Percentiles rank a stretch among this genome's conserved stretches.
These are phyloP conservation scores for Parafenestella ontariensis DNA, from an alignment of 2,329 filamentous ascomycete genomes.

Conservation along the genomic window DNA sequence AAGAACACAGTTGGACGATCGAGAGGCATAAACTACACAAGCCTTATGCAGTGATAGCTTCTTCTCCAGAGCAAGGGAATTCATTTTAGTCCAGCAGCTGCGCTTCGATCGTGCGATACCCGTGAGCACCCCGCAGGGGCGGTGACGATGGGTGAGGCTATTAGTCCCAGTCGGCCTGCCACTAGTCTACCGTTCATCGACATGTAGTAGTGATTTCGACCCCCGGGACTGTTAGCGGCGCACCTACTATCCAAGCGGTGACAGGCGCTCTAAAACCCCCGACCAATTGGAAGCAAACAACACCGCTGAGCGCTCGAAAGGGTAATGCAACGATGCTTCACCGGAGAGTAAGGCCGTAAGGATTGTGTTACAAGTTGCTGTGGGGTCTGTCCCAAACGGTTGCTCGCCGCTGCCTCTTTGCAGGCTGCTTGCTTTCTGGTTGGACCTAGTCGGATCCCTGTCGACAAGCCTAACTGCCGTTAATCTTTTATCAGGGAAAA, in stretches of 20 bases:
- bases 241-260: constrained; percentile 23
- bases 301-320: background rate
- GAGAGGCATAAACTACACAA: constrained; percentile 7
- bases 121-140: constrained; percentile 12
- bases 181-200: background rate
- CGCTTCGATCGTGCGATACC: constrained; percentile 5
- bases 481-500: constrained; percentile 7
- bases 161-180: constrained; percentile 1
- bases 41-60: constrained; percentile 6
- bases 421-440: constrained; percentile 20
- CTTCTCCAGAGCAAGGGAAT: background rate
- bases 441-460: constrained; percentile 8
- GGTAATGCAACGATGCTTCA: constrained; percentile 26
- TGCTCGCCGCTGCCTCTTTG: constrained; percentile 24
- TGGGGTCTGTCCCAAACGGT: constrained; percentile 20
- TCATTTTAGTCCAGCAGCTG: background rate
- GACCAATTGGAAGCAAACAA: constrained; percentile 18
- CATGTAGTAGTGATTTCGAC: background rate
- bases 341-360: constrained; percentile 28
- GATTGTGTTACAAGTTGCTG: constrained; percentile 32
- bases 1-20: background rate
- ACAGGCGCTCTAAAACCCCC: constrained; percentile 7
- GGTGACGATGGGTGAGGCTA: constrained; percentile 13
- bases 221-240: constrained; percentile 20
- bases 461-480: constrained; percentile 6